Base-by-base conservation (phyloP, 305 asterid species). In the Caryopteris hybrid region DNA sequence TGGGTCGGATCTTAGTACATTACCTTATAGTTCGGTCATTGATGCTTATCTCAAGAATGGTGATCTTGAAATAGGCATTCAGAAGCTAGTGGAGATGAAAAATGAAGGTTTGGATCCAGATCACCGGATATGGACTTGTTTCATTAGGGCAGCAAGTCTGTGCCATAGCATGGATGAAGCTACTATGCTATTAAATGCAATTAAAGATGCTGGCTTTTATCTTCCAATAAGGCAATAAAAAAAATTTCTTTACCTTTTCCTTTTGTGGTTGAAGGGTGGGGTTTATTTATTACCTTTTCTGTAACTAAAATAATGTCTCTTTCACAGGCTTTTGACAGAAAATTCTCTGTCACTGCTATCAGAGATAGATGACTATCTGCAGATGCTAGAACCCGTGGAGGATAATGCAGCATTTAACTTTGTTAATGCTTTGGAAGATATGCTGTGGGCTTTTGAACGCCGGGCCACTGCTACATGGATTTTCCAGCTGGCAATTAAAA, bases 21-120 rank as follows among this genome's bases (percentile, higher is more conserved):
- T 93, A 59, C 84, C 89, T 12, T 88, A 93, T 72, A 81, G 96
- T 76, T 88, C 96, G 10, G 95, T 93, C 41, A 82, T 93, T 66
- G 92, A 88, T 83, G 96, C 96, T 59, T 93, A 85, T 86, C 94
- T 93, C 65, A 85, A 87, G 74, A 90, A 87, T 79, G 89, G 97
- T 8, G 92, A 93, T 47, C 80, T 77, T 55, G 80, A 79, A 56
- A 42, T 84, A 76, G 97, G 88, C 66, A 78, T 85, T 70, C 79
- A 84, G 83, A 93, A 85, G 85, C 89, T 90, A 33, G 38, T 18
- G 75, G 89, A 87, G 76, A 88, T 93, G 93, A 81, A 73, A 75
- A 71, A 65, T 20, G 96, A 82, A 69, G 95, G 97, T 51, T 67
- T 91, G 68, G 88, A 83, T 64, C 96, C 92, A 8, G 96, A 93